Evolutionary conservation across 306 rosid genomes (phyloP), one percentile per base, ranked within the genome.

Genomic region (Hylodesmum podocarpum): DNA sequence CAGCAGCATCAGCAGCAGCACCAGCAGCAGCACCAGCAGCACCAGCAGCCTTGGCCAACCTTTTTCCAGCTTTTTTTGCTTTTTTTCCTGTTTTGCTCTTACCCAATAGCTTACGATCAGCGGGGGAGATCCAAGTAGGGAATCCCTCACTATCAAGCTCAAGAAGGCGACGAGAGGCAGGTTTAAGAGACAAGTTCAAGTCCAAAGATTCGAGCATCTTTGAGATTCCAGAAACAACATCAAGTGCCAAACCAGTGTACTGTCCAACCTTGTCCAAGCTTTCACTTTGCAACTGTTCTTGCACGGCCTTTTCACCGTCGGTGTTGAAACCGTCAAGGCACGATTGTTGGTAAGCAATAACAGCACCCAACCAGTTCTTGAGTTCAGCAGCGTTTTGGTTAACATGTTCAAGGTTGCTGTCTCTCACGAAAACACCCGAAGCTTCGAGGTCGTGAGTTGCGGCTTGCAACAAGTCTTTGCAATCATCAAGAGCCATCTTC

Each of bases 321-420:
- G 78, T 77, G 24, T 85, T 77, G 0, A 89, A 74, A 0, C 85
- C 87, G 5, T 87, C 94, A 0, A 83, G 41, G 73, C 94, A 89
- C 0, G 94, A 53, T 57, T 82, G 73, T 3, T 86, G 83, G 69
- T 81, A 91, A 0, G 89, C 81, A 47, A 88, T 34, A 37, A 88
- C 89, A 0, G 88, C 81, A 3, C 93, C 84, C 29, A 91, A 64
- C 97, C 94, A 91, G 6, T 68, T 88, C 74, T 53, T 84, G 15
- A 91, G 73, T 21, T 89, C 94, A 0, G 61, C 78, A 0, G 65
- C 2, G 2, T 71, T 82, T n/a, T 82, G 68, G 2, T 39, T 5
- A 0, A 89, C 16, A 27, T 73, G 73, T 6, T 55, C 62, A 18
- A 80, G 0, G 39, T 21, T 78, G 3, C 53, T 50, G 1, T 78